phyloP scores from a whole-genome alignment of 768 basidiomycete genomes.

The Leucocoprinus sp. region DNA sequence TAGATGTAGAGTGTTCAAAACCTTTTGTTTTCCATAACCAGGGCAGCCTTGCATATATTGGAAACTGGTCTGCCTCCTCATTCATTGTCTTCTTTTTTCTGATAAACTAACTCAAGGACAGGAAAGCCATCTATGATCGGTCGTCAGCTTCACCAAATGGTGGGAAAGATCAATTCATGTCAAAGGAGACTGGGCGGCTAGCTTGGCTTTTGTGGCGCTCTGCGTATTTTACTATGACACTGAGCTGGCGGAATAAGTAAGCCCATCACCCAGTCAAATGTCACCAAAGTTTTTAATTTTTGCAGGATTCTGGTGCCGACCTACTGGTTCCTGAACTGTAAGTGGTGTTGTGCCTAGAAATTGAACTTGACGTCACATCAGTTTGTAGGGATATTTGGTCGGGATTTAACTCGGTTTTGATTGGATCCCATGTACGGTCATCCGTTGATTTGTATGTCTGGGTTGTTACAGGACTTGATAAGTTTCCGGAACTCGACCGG shows the following conservation, averaged over 20 bases:
- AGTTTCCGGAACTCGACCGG: neutral
- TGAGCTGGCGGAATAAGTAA: constrained; percentile 65
- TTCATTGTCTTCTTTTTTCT: neutral
- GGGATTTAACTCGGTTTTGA: constrained; percentile 66
- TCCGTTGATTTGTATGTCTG: neutral
- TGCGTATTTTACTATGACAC: constrained; percentile 72
- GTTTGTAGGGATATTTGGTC: constrained; percentile 60
- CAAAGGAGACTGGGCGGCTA: constrained; percentile 55
- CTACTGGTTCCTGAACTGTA: constrained; percentile 73
- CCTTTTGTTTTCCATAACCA: constrained; percentile 67
- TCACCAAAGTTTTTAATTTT: constrained; percentile 1
- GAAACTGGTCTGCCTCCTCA: constrained; percentile 47
- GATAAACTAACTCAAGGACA: constrained; percentile 17
- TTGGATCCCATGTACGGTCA: neutral
- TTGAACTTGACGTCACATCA: constrained; percentile 6
- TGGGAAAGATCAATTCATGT: constrained; percentile 33
- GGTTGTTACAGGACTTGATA: neutral
- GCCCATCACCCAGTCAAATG: constrained; percentile 10
- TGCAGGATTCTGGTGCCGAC: constrained; percentile 54
- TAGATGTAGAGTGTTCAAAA: constrained; percentile 33
- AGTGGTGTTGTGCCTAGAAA: constrained; percentile 18
- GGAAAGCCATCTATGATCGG: constrained; percentile 75
- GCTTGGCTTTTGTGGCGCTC: constrained; percentile 80
- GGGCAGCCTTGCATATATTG: constrained; percentile 76
- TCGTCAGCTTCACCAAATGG: constrained; percentile 31